phyloP scores from a whole-genome alignment of 371 early-diverging fungal species.

The Nematocida ironsii region DNA sequence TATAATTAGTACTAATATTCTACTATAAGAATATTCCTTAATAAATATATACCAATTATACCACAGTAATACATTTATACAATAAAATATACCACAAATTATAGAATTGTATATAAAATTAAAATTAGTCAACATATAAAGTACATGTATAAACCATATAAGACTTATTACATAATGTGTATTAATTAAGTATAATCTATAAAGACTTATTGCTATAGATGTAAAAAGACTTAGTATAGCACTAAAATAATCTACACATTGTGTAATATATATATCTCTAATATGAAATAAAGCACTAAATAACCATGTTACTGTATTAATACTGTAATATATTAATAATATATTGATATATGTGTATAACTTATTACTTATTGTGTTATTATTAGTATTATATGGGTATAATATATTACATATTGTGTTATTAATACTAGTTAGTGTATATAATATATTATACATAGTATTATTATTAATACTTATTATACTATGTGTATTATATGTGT shows the following conservation, averaged over 20 bases:
- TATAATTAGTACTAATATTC: constrained; percentile 11
- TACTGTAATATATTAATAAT: neutral
- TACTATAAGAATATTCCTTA: constrained; percentile 2
- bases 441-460: too few species aligned
- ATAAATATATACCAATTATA: neutral
- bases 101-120: constrained; percentile 47
- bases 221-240: constrained; percentile 36
- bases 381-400: too few species aligned
- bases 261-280: constrained; percentile 42
- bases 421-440: too few species aligned
- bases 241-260: constrained; percentile 45
- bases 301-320: constrained; percentile 20
- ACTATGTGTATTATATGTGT: too few species aligned
- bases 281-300: constrained; percentile 33
- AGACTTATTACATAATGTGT: neutral
- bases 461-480: too few species aligned
- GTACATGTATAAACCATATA: neutral
- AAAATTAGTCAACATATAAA: constrained; percentile 26
- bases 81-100: constrained; percentile 15
- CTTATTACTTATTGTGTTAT: neutral
- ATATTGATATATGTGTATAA: neutral
- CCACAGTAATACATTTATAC: constrained; percentile 5
- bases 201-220: too few species aligned
- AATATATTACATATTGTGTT: too few species aligned
- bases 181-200: neutral